phyloP scores from a whole-genome alignment of 257 asterid species.

The Nicotiana attenuata region DNA sequence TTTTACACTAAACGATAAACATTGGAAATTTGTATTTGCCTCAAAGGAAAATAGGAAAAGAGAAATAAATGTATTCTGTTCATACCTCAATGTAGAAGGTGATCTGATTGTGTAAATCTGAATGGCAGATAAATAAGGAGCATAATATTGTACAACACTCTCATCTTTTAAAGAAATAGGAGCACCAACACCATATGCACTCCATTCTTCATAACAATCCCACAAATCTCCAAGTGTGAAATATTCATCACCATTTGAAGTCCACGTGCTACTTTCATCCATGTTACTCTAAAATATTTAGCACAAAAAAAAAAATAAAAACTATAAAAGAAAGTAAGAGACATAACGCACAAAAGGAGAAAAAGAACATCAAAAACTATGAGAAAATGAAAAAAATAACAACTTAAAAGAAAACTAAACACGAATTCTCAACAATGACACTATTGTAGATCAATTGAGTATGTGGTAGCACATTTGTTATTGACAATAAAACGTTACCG shows the following conservation, averaged over 20 bases:
- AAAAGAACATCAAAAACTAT: background rate
- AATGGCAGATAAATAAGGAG: conserved; percentile 26
- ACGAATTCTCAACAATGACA: background rate
- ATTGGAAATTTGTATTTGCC: background rate
- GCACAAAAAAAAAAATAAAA: background rate
- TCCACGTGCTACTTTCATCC: conserved; percentile 10
- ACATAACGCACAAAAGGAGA: background rate
- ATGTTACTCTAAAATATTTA: conserved; percentile 4
- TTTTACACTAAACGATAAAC: no score
- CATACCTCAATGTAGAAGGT: background rate
- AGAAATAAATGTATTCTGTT: background rate
- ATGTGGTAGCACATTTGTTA: background rate
- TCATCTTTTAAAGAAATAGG: conserved; percentile 9
- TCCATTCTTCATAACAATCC: conserved; percentile 29
- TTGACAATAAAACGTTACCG: background rate
- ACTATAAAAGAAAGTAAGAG: background rate
- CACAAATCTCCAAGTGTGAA: conserved; percentile 23
- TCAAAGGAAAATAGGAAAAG: background rate
- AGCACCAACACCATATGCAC: conserved; percentile 29
- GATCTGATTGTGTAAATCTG: conserved; percentile 20
- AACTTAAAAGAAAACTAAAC: background rate
- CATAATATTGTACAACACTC: conserved; percentile 19
- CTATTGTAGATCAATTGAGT: background rate
- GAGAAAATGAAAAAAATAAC: background rate
- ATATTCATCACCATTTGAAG: conserved; percentile 11